phyloP scores from a whole-genome alignment of 2,329 filamentous ascomycete genomes.

The Calonectria henricotiae region DNA sequence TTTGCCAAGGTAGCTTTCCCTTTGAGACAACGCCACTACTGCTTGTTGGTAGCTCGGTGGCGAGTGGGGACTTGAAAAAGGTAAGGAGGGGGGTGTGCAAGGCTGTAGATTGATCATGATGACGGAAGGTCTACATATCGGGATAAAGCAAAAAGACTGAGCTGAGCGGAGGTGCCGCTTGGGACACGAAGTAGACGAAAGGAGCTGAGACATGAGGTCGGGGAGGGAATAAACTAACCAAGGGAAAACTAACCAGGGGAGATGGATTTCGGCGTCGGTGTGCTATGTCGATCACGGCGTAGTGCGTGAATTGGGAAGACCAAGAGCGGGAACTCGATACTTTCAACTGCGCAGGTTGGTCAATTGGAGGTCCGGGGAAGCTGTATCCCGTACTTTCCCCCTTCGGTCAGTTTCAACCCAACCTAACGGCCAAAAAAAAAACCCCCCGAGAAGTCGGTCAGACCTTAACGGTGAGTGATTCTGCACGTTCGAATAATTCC shows the following conservation, averaged over 20 bases:
- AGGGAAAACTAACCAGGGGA: background rate
- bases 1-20: slow-evolving; percentile 1
- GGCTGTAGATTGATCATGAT: slow-evolving; percentile 12
- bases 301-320: slow-evolving; percentile 8
- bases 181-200: background rate
- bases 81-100: background rate
- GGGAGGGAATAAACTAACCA: background rate
- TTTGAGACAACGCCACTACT: background rate
- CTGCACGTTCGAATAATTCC: background rate
- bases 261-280: slow-evolving; percentile 14
- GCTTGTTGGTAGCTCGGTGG: slow-evolving; percentile 12
- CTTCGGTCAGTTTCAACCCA: slow-evolving; percentile 1
- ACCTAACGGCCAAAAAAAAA: background rate
- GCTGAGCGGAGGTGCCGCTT: background rate
- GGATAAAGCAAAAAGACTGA: background rate
- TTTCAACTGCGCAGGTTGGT: slow-evolving; percentile 23
- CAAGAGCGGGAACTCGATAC: slow-evolving; percentile 12
- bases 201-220: background rate
- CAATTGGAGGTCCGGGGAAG: slow-evolving; percentile 14
- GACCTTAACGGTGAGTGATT: slow-evolving; percentile 25
- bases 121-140: background rate
- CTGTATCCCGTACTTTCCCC: slow-evolving; percentile 9
- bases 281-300: slow-evolving; percentile 8
- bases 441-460: slow-evolving; percentile 32
- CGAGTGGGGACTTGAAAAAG: slow-evolving; percentile 16